phyloP scores from a whole-genome alignment of 768 basidiomycete species.

The Leucocoprinus leucothites region DNA sequence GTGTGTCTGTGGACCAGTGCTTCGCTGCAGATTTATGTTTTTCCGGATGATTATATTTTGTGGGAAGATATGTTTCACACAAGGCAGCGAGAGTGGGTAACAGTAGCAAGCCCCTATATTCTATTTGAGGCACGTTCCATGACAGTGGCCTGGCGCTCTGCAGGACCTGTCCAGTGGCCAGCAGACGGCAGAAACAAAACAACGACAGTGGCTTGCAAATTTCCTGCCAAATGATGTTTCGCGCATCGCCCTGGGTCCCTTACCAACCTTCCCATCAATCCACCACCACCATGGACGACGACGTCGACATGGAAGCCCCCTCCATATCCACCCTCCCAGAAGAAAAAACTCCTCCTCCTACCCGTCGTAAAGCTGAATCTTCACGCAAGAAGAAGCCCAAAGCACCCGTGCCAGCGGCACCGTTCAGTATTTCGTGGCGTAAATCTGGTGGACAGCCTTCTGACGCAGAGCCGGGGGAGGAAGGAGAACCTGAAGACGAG shows the following conservation, averaged over 20 bases:
- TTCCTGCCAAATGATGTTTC: slow-evolving; percentile 36
- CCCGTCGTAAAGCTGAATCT: slow-evolving; percentile 7
- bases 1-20: not conserved
- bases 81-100: no score
- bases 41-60: not conserved
- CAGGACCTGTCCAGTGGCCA: not conserved
- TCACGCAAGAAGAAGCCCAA: slow-evolving; percentile 24
- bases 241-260: slow-evolving; percentile 60
- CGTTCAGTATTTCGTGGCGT: slow-evolving; percentile 14
- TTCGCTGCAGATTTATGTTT: not conserved
- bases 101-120: not conserved
- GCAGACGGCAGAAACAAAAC: not conserved
- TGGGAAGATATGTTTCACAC: not conserved
- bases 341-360: slow-evolving; percentile 67
- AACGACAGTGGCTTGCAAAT: not conserved
- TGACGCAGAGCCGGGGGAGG: not conserved
- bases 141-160: slow-evolving; percentile 5
- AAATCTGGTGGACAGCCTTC: not conserved
- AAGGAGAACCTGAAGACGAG: slow-evolving; percentile 25
- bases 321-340: slow-evolving; percentile 77
- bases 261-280: slow-evolving; percentile 40
- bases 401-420: slow-evolving; percentile 17
- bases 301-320: slow-evolving; percentile 74
- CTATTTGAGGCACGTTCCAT: slow-evolving; percentile 12
- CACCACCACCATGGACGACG: slow-evolving; percentile 35